phyloP scores from a whole-genome alignment of 192 early-diverging fungal species.

The Hyaloraphidium curvatum region DNA sequence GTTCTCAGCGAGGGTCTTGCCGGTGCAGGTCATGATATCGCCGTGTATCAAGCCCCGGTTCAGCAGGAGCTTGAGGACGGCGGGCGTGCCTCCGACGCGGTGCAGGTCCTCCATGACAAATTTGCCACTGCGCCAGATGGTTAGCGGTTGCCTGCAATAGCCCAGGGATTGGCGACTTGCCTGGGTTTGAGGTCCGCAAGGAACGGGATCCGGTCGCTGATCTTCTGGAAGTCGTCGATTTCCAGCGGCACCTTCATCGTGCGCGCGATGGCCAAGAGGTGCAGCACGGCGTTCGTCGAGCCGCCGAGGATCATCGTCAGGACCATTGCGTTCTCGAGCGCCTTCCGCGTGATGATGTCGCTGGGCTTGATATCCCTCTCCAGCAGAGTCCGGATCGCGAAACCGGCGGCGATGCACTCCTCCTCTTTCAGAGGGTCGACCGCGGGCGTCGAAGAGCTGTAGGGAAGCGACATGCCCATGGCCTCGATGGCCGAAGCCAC shows the following conservation, averaged over 20 bases:
- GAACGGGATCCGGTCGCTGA: constrained; percentile 78
- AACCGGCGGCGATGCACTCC: constrained; percentile 72
- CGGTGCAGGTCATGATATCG: constrained; percentile 85
- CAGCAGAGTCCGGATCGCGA: constrained; percentile 70
- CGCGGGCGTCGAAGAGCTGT: constrained; percentile 89
- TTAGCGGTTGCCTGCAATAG: constrained; percentile 3
- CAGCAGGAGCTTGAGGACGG: constrained; percentile 85
- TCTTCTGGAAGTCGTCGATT: constrained; percentile 85
- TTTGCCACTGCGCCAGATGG: constrained; percentile 43
- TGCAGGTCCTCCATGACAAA: constrained; percentile 98
- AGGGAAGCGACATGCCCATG: constrained; percentile 93
- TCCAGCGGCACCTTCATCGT: constrained; percentile 62
- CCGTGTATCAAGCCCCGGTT: constrained; percentile 69
- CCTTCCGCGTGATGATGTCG: constrained; percentile 90
- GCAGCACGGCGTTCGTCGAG: constrained; percentile 93
- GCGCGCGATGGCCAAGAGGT: constrained; percentile 78
- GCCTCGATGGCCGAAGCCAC: constrained; percentile 94
- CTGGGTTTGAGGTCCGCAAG: constrained; percentile 95
- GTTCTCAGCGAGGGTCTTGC: constrained; percentile 92
- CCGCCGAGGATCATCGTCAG: constrained; percentile 86
- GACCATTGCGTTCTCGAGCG: constrained; percentile 94
- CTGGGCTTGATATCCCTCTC: constrained; percentile 81
- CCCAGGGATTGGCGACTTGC: constrained; percentile 7
- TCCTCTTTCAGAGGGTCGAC: constrained; percentile 65
- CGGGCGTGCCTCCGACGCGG: constrained; percentile 77